phyloP scores from a whole-genome alignment of 805 yeast species.

The Saccharomyces kudriavzevii region DNA sequence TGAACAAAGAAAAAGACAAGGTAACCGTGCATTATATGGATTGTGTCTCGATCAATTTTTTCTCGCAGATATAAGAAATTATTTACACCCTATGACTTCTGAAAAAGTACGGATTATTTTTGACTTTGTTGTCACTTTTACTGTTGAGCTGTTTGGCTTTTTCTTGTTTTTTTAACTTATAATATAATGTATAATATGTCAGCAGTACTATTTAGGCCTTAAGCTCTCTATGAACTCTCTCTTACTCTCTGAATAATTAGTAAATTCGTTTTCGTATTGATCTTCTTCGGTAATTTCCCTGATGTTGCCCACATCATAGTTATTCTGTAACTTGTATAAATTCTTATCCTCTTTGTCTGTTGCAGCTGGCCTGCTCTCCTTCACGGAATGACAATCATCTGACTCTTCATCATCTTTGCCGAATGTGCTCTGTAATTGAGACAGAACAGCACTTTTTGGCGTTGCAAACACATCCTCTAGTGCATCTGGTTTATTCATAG shows the following conservation, averaged over 20 bases:
- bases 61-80: neutral
- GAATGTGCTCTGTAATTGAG: constrained; percentile 1
- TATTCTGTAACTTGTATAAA: constrained; percentile 29
- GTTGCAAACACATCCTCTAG: constrained; percentile 21
- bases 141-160: neutral
- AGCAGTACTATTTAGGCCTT: constrained; percentile 28
- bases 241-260: constrained; percentile 38
- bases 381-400: constrained; percentile 7
- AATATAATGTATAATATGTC: neutral
- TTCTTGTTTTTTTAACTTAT: neutral
- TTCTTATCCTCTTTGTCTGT: constrained; percentile 7
- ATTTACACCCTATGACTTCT: no score
- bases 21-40: neutral
- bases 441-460: constrained; percentile 10
- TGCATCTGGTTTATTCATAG: constrained; percentile 14
- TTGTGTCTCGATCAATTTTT: neutral
- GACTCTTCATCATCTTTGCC: constrained; percentile 10
- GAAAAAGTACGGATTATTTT: neutral
- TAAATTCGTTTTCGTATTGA: constrained; percentile 39
- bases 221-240: constrained; percentile 35
- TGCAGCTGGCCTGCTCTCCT: constrained; percentile 2
- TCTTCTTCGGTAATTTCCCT: constrained; percentile 36
- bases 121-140: neutral
- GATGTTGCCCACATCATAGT: constrained; percentile 25
- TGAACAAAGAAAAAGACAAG: neutral